These are phyloP conservation scores for Meripilus lineatus DNA, from an alignment of 1,284 basidiomycete genomes.

Conservation along the genomic window DNA sequence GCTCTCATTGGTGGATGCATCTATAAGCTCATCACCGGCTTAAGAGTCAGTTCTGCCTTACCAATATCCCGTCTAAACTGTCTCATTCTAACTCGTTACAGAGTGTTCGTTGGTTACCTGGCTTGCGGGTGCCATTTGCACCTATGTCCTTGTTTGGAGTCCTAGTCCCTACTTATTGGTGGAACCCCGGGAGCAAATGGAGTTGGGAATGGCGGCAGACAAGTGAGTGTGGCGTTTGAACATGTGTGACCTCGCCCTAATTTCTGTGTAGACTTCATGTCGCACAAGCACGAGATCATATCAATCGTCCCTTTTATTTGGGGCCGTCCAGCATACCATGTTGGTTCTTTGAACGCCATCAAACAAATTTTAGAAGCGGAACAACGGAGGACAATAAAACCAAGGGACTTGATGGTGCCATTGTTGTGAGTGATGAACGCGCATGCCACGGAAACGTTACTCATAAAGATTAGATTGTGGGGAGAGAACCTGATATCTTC, in stretches of 20 bases:
- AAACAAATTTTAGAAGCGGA: constrained; percentile 1
- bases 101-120: not conserved
- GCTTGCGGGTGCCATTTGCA: not conserved
- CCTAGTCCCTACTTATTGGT: not conserved
- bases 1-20: too few relatives aligned
- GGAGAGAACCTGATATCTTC: constrained; percentile 1
- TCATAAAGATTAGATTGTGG: not conserved
- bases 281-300: not conserved
- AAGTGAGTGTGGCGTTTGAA: not conserved
- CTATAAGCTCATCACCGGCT: too few relatives aligned
- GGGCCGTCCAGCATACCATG: not conserved
- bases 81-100: too few relatives aligned
- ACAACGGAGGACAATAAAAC: not conserved
- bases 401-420: not conserved
- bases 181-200: constrained; percentile 2
- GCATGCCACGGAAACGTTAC: not conserved
- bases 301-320: constrained; percentile 1
- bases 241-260: not conserved
- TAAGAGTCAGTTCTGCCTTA: too few relatives aligned
- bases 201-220: not conserved
- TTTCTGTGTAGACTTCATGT: not conserved
- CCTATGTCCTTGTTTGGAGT: not conserved
- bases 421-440: not conserved
- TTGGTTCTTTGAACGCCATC: not conserved
- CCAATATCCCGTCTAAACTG: not conserved